phyloP scores from a whole-genome alignment of 768 basidiomycete genomes.

The Hemileccinum rubropunctum region DNA sequence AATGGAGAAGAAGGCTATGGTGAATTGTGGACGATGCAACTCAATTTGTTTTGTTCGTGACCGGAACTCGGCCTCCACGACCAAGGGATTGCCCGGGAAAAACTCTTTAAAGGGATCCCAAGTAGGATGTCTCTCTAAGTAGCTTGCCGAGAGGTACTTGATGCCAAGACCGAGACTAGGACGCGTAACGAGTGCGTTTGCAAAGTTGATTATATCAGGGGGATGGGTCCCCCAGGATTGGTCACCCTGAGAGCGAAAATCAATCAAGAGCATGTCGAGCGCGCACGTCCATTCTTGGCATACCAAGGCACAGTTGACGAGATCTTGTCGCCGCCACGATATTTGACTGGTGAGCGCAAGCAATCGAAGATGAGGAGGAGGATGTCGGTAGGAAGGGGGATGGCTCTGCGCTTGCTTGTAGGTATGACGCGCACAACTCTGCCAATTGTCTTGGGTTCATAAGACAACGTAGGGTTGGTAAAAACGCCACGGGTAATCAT shows the following conservation, averaged over 20 bases:
- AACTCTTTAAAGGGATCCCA: not conserved
- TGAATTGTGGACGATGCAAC: not conserved
- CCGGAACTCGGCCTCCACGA: no score
- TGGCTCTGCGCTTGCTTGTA: not conserved
- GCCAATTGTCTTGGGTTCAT: not conserved
- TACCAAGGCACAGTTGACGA: constrained; percentile 7
- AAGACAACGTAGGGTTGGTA: not conserved
- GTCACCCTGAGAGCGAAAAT: constrained; percentile 1
- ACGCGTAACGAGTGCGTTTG: not conserved
- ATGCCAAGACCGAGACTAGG: constrained; percentile 6
- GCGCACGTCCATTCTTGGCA: constrained; percentile 12
- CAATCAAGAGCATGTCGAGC: constrained; percentile 6
- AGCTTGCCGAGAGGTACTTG: constrained; percentile 7
- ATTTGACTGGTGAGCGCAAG: not conserved
- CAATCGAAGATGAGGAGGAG: constrained; percentile 1
- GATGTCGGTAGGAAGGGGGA: constrained; percentile 8
- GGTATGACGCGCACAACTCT: constrained; percentile 2
- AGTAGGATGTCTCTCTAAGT: constrained; percentile 4
- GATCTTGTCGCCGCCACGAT: constrained; percentile 1
- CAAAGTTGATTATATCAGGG: constrained; percentile 6
- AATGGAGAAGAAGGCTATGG: constrained; percentile 1
- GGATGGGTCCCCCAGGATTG: not conserved
- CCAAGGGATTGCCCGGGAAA: not conserved
- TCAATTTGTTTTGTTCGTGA: not conserved
- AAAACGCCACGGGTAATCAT: not conserved